These are phyloP conservation scores for sorghum (Sorghum bicolor) DNA, from an alignment of 176 grass and related monocot genomes.

Conservation along the genomic window Sorghum_bicolor_NCBIv3 NC_012878.2:165001-165500, in stretches of 20 bases:
- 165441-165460: constrained; percentile 96
- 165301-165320: neutral
- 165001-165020: neutral
- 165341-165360: neutral
- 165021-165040: neutral
- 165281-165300: constrained; percentile 80
- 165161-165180: neutral
- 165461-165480: constrained; percentile 44
- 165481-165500: neutral
- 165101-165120: neutral
- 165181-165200: neutral
- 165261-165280: constrained; percentile 90
- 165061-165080: neutral
- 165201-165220: neutral
- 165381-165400: constrained; percentile 73
- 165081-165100: neutral
- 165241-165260: constrained; percentile 96
- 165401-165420: constrained; percentile 97
- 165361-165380: constrained; percentile 44
- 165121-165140: neutral
- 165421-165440: constrained; percentile 92
- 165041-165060: neutral
- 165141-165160: neutral
- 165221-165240: constrained; percentile 54
- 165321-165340: neutral